A percentile compares a stretch with the other conserved stretches of the same genome.
These are phyloP conservation scores for Metschnikowia similis DNA, from an alignment of 805 yeast genomes.

Conservation along the genomic window DNA sequence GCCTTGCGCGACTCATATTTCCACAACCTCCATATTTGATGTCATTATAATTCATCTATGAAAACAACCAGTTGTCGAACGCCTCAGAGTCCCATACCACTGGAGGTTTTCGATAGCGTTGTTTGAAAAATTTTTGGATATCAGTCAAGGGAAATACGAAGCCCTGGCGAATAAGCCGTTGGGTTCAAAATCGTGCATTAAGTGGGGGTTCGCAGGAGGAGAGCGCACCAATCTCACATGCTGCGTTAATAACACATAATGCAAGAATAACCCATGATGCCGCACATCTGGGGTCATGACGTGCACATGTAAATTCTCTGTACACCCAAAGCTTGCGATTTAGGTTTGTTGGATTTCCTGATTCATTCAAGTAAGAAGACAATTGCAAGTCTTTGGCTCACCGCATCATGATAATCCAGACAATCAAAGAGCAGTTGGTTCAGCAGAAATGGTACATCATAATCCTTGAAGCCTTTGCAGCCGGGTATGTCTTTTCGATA, in stretches of 20 bases:
- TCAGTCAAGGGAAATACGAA: too few relatives aligned
- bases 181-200: neutral
- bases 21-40: too few relatives aligned
- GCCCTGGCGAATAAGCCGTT: too few relatives aligned
- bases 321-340: neutral
- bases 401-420: neutral
- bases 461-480: conserved; percentile 3
- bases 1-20: too few relatives aligned
- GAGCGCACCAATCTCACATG: conserved; percentile 1
- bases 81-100: too few relatives aligned
- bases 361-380: neutral
- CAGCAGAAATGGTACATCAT: conserved; percentile 10
- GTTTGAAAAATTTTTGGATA: too few relatives aligned
- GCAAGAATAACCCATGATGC: neutral
- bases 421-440: neutral
- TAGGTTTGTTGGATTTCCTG: neutral
- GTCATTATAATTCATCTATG: too few relatives aligned
- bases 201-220: neutral
- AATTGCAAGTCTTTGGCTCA: neutral
- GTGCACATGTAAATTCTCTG: conserved; percentile 1
- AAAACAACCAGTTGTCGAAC: too few relatives aligned
- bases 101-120: too few relatives aligned
- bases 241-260: neutral
- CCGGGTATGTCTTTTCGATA: neutral
- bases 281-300: neutral